These are phyloP conservation scores for Adansonia madagascariensis DNA, from an alignment of 441 rosid species.

Conservation along the genomic window DNA sequence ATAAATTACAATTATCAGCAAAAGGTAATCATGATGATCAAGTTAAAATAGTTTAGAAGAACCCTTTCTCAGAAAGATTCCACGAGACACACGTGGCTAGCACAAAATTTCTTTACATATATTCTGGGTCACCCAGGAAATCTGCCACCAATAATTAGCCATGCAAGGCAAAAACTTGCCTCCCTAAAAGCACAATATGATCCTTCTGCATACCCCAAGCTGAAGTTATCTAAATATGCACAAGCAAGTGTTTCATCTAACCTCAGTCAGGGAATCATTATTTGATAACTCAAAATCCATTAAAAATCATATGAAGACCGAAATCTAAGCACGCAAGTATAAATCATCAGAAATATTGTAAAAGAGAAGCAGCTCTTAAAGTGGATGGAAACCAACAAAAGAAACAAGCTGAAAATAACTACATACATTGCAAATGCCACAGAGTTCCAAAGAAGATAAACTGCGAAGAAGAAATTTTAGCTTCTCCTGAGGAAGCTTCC, in stretches of 20 bases:
- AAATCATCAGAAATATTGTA: constrained; percentile 10
- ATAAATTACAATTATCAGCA: neutral
- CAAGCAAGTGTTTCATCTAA: neutral
- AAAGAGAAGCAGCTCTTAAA: neutral
- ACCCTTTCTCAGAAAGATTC: constrained; percentile 12
- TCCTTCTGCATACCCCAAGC: constrained; percentile 10
- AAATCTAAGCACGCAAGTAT: neutral
- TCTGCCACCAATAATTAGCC: neutral
- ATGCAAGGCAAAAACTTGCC: constrained; percentile 8
- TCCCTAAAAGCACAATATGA: neutral
- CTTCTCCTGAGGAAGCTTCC: constrained; percentile 58
- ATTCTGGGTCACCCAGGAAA: constrained; percentile 10
- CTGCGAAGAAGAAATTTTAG: constrained; percentile 48
- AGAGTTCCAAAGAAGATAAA: constrained; percentile 75
- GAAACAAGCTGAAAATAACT: constrained; percentile 17
- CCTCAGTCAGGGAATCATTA: neutral
- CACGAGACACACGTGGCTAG: neutral
- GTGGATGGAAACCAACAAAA: constrained; percentile 21
- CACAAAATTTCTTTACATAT: neutral
- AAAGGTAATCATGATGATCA: neutral
- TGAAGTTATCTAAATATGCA: constrained; percentile 6
- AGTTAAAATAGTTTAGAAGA: constrained; percentile 16
- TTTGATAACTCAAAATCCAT: constrained; percentile 8
- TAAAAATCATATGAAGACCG: constrained; percentile 9
- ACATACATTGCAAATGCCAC: constrained; percentile 87